Percentiles rank a stretch among this genome's conserved stretches.
Evolutionary conservation across 192 early-diverging fungal genomes (phyloP).

Genomic region (Allomyces macrogynus): DNA sequence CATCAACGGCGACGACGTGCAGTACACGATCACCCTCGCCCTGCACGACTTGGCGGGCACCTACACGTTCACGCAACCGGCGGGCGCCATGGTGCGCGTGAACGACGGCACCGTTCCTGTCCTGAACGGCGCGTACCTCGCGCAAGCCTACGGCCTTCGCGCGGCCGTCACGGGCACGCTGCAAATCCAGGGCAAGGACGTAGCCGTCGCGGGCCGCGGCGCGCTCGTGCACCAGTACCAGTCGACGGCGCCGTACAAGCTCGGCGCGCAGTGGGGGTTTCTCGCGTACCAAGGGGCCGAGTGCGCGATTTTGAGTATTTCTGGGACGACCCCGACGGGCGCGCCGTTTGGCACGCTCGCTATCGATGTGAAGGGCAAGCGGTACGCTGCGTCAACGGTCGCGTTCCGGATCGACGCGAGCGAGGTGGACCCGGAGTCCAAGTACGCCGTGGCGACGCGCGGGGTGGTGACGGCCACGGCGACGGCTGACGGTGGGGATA

Average conservation of each 20-base stretch:
- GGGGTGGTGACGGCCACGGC: background rate
- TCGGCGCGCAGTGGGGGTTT: background rate
- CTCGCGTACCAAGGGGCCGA: background rate
- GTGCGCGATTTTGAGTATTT: background rate
- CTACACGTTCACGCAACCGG: background rate
- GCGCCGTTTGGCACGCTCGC: no score
- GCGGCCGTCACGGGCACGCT: background rate
- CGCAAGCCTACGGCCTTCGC: background rate
- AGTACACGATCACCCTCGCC: no score
- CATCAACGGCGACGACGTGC: no score
- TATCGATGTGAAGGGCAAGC: background rate
- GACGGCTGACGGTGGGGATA: background rate
- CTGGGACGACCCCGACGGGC: background rate
- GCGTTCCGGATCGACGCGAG: background rate
- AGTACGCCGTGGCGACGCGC: background rate
- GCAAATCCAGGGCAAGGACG: no score
- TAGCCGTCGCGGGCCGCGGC: background rate
- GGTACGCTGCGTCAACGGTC: background rate
- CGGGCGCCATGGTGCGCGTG: no score
- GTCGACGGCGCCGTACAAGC: background rate
- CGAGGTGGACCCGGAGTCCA: background rate
- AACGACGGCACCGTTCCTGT: no score
- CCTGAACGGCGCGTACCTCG: background rate
- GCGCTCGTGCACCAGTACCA: background rate
- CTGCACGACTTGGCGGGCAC: no score